Conservation (phyloP, 2,329 filamentous ascomycete species). For the Aureobasidium subglaciale region DNA sequence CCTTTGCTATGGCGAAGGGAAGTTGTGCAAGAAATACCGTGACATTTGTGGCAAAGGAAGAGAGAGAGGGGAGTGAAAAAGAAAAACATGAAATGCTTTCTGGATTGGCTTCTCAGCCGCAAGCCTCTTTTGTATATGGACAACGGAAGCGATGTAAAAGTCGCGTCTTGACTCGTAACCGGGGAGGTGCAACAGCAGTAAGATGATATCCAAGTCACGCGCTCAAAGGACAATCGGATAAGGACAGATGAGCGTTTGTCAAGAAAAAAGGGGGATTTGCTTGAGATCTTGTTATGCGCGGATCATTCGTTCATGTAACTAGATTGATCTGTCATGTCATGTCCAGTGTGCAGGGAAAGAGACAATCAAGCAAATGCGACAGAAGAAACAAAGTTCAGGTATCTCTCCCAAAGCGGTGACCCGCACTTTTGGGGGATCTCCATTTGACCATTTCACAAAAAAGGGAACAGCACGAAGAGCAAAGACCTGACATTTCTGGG, state of each 20-base stretch:
- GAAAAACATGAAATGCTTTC: too few relatives aligned
- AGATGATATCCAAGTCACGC: background rate
- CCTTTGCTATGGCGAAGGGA: too few relatives aligned
- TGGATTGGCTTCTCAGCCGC: too few relatives aligned
- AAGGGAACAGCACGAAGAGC: background rate
- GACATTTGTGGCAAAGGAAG: too few relatives aligned
- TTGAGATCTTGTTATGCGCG: background rate
- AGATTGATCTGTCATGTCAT: background rate
- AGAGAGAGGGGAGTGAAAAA: too few relatives aligned
- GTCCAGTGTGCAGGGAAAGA: background rate
- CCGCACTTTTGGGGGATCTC: background rate
- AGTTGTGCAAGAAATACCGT: too few relatives aligned
- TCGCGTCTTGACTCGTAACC: background rate
- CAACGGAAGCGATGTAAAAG: too few relatives aligned
- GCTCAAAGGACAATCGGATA: background rate
- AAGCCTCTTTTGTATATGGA: background rate
- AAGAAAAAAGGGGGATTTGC: background rate
- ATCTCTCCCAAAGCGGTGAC: constrained; percentile 1
- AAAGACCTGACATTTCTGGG: background rate
- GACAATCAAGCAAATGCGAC: background rate
- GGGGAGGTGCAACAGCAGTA: background rate
- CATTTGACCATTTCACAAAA: background rate
- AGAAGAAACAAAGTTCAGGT: constrained; percentile 2
- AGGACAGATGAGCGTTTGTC: too few relatives aligned
- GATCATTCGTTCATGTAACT: background rate